phyloP scores from a whole-genome alignment of 2,329 filamentous ascomycete species.

The Pseudogymnoascus sp. region DNA sequence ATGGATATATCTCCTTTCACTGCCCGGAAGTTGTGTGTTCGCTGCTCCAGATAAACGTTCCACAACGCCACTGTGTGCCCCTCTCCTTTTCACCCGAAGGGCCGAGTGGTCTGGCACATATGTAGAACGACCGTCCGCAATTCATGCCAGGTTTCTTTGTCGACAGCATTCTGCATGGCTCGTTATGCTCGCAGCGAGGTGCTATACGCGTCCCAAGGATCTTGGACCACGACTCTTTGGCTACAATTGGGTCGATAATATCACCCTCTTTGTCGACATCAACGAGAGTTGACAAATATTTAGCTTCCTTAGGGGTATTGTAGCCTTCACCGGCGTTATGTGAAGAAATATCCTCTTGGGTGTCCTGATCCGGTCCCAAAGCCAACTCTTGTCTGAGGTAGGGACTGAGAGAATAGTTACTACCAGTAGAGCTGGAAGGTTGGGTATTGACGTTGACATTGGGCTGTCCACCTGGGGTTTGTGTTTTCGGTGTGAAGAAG shows the following conservation, averaged over 20 bases:
- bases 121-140: conserved; percentile 61
- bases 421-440: not conserved
- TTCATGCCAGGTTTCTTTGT: conserved; percentile 91
- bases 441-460: not conserved
- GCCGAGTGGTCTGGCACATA: conserved; percentile 66
- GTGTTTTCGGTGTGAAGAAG: conserved; percentile 65
- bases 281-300: conserved; percentile 11
- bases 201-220: conserved; percentile 68
- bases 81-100: conserved; percentile 80
- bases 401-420: not conserved
- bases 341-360: not conserved
- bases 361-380: not conserved
- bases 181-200: conserved; percentile 80
- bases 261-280: conserved; percentile 21
- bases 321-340: not conserved
- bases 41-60: conserved; percentile 60
- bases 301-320: not conserved
- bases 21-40: conserved; percentile 14
- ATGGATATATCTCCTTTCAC: no score
- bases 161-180: conserved; percentile 74
- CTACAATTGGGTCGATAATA: conserved; percentile 61
- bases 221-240: conserved; percentile 79
- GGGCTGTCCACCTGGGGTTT: not conserved
- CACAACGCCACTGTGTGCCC: conserved; percentile 79
- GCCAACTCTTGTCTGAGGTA: not conserved